Percentiles rank a stretch among this genome's conserved stretches.
phyloP scores from a whole-genome alignment of 345 rosid genomes.

The Chamaenerion angustifolium region DNA sequence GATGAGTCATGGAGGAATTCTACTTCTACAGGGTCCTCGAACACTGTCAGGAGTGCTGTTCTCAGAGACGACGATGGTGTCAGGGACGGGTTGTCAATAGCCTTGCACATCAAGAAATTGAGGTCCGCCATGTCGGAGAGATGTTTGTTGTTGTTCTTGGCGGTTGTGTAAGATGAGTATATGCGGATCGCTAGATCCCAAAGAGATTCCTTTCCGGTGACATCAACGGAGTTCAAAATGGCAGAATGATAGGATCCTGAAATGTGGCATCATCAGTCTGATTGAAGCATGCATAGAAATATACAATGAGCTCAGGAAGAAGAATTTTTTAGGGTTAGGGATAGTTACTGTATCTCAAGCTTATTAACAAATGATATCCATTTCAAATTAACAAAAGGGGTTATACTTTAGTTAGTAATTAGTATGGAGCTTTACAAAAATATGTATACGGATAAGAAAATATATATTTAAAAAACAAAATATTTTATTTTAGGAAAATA shows the following conservation, averaged over 20 bases:
- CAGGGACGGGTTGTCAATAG: conserved; percentile 61
- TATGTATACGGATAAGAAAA: too few relatives aligned
- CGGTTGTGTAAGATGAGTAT: conserved; percentile 25
- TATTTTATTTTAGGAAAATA: too few relatives aligned
- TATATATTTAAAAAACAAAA: too few relatives aligned
- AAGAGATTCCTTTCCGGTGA: conserved; percentile 30
- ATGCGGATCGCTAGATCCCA: conserved; percentile 59
- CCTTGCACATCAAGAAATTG: conserved; percentile 69
- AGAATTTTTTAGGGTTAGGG: background rate
- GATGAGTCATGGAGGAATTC: conserved; percentile 25
- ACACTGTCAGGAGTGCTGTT: conserved; percentile 55
- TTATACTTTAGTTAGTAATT: too few relatives aligned
- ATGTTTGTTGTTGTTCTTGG: conserved; percentile 54
- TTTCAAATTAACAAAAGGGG: too few relatives aligned
- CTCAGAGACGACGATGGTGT: conserved; percentile 58
- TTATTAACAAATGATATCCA: too few relatives aligned
- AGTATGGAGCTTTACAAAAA: too few relatives aligned
- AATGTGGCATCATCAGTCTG: too few relatives aligned
- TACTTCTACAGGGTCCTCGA: conserved; percentile 31
- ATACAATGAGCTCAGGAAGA: too few relatives aligned
- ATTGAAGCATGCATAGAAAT: too few relatives aligned
- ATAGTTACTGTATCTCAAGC: too few relatives aligned
- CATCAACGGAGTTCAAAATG: conserved; percentile 49
- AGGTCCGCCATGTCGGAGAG: conserved; percentile 67
- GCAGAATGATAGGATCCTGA: conserved; percentile 83